Evolutionary conservation across 768 basidiomycete genomes (phyloP), one percentile per base, ranked within the genome.

Genomic region (Mycena vitilis): DNA sequence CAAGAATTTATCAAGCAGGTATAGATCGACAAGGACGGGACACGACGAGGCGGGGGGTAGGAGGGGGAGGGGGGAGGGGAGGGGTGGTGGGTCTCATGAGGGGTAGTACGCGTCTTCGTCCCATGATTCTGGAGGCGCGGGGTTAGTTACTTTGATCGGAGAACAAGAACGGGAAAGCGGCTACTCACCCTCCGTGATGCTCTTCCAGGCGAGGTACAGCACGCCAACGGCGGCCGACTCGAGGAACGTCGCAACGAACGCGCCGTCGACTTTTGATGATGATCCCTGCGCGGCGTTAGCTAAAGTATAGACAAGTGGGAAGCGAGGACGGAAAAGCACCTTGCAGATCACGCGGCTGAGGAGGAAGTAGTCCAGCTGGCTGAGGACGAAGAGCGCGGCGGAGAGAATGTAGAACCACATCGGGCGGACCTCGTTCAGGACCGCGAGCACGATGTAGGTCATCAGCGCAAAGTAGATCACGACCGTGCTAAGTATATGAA

Each of bases 341-440:
- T 74, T 84, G 86, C 96, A 98, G 64, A 98, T 88, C 20, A 91
- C 87, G 71, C 90, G 86, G 44, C 85, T 89, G 18, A 98, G 82
- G 48, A 96, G 83, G 82, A 95, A 95, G 81, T 90, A 95, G 47
- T 88, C 92, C 25, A 95, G 85, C 81, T 97, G 95, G 54, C 87
- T 85, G 45, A 95, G 85, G 45, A 94, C 83, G 76, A 98, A 98
- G 20, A 95, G 80, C 42, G 90, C 74, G n/a, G 88, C 89, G 2
- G 93, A 85, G 38, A 91, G 84, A 65, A 89, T 76, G 81, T 94
- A 96, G 76, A 88, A 94, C 80, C 89, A 84, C 81, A 96, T 85
- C 3, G 97, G 96, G 69, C 89, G 87, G 67, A 85, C 78, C 81
- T 98, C 97, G 73, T 88, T 87, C 65, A 99, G 87, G 45, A 93